Evolutionary conservation across 2,329 filamentous ascomycete species (phyloP), one percentile per base, ranked within the genome.

Genomic region (Trichoderma citrinoviride): DNA sequence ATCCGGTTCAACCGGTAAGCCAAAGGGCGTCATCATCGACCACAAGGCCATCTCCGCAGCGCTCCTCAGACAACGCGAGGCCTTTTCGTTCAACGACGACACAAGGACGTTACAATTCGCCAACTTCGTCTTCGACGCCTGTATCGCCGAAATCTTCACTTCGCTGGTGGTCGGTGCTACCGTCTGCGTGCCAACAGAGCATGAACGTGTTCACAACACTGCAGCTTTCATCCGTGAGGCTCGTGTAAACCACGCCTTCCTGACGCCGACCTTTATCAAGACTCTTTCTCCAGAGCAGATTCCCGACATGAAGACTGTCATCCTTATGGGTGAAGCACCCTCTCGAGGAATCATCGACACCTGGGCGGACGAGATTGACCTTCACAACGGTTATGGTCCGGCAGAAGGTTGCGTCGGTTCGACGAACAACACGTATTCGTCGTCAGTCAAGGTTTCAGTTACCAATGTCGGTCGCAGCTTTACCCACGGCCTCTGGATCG

Each of bases 271-370:
- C 0, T 61, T 70, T 6, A 46, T 63, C 8, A 62, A 58, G 19
- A 60, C 64, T 8, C 7, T 67, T 7, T 33, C 41, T 15, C 63
- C 64, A 0, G 23, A 49, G 0, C 47, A 49, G 19, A 27, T 67
- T 8, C 66, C 67, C 3, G 47, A 17, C 19, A 17, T 71, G 2
- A 61, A 67, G 33, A 54, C 64, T 0, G 49, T 70, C 5, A 27
- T 67, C 1, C 12, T 65, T 0, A 57, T 15, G 7, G 69, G 69
- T 1, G 69, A 70, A 37, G 44, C 67, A 6, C 25, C 66, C 0
- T 83, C 63, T 77, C 82, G 7, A 75, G 67, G 25, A 61, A 66
- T 6, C 25, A 6, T 61, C 10, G 50, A 58, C 3, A 33, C 7
- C 7, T 73, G 72, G 72, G 43, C 25, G 7, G 63, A 47, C 8